phyloP scores from a whole-genome alignment of 179 eudicot genomes.

The Monotropa hypopitys region DNA sequence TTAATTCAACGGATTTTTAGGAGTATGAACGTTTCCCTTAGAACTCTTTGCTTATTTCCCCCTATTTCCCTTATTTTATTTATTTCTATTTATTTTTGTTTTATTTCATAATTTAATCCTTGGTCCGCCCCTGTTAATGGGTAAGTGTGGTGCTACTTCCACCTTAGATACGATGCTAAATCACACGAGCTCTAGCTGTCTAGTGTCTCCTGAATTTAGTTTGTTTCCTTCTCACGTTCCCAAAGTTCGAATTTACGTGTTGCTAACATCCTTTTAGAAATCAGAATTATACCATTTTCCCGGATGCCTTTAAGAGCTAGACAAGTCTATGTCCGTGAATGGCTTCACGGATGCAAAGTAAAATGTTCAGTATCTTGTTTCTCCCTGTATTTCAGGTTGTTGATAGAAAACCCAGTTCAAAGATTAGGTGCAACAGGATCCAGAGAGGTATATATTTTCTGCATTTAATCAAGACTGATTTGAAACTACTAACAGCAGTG shows the following conservation, averaged over 20 bases:
- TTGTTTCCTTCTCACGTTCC: not conserved
- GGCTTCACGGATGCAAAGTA: not conserved
- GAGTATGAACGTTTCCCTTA: too few species aligned
- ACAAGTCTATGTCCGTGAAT: not conserved
- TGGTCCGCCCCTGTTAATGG: too few species aligned
- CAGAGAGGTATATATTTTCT: slow-evolving; percentile 45
- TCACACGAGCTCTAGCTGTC: not conserved
- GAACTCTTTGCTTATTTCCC: too few species aligned
- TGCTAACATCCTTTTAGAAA: not conserved
- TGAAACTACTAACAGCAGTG: not conserved
- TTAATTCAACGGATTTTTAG: too few species aligned
- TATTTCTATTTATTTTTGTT: too few species aligned
- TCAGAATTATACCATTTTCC: not conserved
- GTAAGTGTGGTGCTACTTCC: not conserved
- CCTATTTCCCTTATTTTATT: too few species aligned
- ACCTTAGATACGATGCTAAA: not conserved
- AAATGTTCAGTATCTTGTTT: not conserved
- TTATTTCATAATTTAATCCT: not conserved
- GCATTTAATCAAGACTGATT: not conserved
- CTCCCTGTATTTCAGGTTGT: slow-evolving; percentile 39
- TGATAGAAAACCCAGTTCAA: slow-evolving; percentile 86
- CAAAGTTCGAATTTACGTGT: not conserved
- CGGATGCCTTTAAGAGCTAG: not conserved
- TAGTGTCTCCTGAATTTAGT: not conserved
- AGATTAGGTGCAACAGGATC: slow-evolving; percentile 89